These are phyloP conservation scores for Macrolepiota albuminosa DNA, from an alignment of 768 basidiomycete genomes.

Conservation along the genomic window DNA sequence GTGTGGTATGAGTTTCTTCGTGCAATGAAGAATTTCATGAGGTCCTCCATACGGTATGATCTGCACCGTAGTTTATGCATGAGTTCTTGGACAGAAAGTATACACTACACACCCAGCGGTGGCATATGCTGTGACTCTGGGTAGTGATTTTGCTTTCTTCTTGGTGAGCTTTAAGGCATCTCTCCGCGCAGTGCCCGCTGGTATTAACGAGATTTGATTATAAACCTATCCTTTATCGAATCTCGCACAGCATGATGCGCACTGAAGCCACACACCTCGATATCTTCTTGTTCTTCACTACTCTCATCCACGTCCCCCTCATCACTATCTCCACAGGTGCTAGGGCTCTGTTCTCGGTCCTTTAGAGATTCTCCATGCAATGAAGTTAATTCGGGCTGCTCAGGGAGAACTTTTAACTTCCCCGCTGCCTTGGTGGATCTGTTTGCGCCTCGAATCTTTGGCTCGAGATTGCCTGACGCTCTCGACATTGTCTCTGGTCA, in stretches of 20 bases:
- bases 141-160: conserved; percentile 88
- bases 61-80: conserved; percentile 31
- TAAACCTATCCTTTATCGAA: conserved; percentile 56
- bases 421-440: conserved; percentile 78
- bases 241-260: background rate
- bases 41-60: conserved; percentile 83
- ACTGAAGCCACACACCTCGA: conserved; percentile 43
- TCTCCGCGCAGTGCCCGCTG: conserved; percentile 87
- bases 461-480: conserved; percentile 27
- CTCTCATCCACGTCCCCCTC: conserved; percentile 65
- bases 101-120: conserved; percentile 67
- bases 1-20: conserved; percentile 80
- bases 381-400: conserved; percentile 60
- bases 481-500: conserved; percentile 16
- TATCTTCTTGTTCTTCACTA: conserved; percentile 55
- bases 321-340: conserved; percentile 59
- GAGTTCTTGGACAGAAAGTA: background rate
- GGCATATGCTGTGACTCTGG: conserved; percentile 94
- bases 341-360: conserved; percentile 40
- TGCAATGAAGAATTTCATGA: conserved; percentile 87
- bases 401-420: conserved; percentile 85
- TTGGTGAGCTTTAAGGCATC: conserved; percentile 90
- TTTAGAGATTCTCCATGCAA: conserved; percentile 24
- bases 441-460: conserved; percentile 67
- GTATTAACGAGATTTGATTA: conserved; percentile 90